Conservation (phyloP, 371 early-diverging fungal genomes). For the Circinella umbellata region DNA sequence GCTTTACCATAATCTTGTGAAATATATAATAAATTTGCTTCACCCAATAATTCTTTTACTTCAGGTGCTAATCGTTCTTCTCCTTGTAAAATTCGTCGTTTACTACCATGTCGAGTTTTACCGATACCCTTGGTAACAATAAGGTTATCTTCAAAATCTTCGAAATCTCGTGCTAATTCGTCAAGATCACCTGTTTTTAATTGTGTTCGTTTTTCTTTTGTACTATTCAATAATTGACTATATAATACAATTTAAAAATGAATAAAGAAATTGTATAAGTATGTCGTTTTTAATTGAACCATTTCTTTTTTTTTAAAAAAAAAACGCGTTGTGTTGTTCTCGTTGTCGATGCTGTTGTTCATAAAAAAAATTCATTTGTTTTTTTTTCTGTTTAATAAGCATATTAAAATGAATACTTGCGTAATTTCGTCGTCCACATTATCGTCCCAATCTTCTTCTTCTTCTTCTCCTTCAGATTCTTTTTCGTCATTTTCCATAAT, state of each 20-base stretch:
- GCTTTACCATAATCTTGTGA: conserved; percentile 69
- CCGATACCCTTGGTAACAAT: conserved; percentile 41
- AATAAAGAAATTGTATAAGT: too few relatives aligned
- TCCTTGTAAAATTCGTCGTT: conserved; percentile 26
- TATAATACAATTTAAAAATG: not conserved
- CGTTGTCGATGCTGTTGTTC: too few relatives aligned
- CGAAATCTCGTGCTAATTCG: conserved; percentile 38
- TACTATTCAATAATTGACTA: conserved; percentile 25
- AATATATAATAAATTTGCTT: conserved; percentile 79
- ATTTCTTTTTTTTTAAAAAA: too few relatives aligned
- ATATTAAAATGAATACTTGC: conserved; percentile 9
- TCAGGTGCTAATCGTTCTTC: conserved; percentile 51
- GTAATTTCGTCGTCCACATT: conserved; percentile 23
- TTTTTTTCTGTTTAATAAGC: too few relatives aligned
- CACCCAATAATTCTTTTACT: conserved; percentile 67
- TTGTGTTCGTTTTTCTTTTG: conserved; percentile 17
- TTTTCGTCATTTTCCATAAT: conserved; percentile 30
- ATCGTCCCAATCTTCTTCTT: conserved; percentile 18
- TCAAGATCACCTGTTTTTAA: conserved; percentile 39
- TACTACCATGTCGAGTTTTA: conserved; percentile 19
- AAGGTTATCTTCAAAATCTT: conserved; percentile 46
- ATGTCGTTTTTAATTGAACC: too few relatives aligned
- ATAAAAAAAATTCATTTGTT: too few relatives aligned
- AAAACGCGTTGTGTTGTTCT: too few relatives aligned
- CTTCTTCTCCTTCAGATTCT: conserved; percentile 6